Evolutionary conservation across 176 grass and related monocot genomes (phyloP), one percentile per base, ranked within the genome.

Genomic region (Ananas comosus): DNA sequence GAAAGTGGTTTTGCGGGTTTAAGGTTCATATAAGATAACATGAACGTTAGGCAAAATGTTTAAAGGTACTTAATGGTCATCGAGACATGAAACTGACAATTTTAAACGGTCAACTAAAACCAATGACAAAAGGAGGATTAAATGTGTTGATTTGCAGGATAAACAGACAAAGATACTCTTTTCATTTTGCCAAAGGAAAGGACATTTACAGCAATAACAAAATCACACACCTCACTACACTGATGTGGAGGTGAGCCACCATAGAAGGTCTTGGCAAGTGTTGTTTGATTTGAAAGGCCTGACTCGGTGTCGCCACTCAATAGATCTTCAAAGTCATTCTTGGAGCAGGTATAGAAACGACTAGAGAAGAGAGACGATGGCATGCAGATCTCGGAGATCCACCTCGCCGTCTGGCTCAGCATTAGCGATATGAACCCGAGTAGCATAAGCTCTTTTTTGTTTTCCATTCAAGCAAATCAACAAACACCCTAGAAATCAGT

Each of bases 311-410:
- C 33, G 51, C 65, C 72, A 2, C 10, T 22, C 27, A 71, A 42
- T 2, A 82, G 50, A 18, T 90, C 84, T 0, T 77, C 53, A 5
- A 81, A 92, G 58, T 97, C 89, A 8, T 22, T 24, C 74, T 89
- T 89, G 0, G 93, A 83, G 73, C 89, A 97, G 51, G 84, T 87
- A 67, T 87, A 92, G 89, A 97, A 97, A 1, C 65, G 69, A 22
- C 80, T 92, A 66, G 63, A 83, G 68, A 92, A 92, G 29, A 90
- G 70, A 5, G 84, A 83, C 0, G 93, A 92, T 0, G 89, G 84
- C 47, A 97, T 82, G 10, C 93, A 92, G 24, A 97, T 97, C 64
- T 92, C 93, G 0, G 93, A 92, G 71, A 97, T 97, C 81, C 77
- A 90, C 75, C 71, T 76, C 10, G 93, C 82, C 13, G 89, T 83